phyloP scores from a whole-genome alignment of 2,329 filamentous ascomycete genomes.

The Nectriaceae sp. region DNA sequence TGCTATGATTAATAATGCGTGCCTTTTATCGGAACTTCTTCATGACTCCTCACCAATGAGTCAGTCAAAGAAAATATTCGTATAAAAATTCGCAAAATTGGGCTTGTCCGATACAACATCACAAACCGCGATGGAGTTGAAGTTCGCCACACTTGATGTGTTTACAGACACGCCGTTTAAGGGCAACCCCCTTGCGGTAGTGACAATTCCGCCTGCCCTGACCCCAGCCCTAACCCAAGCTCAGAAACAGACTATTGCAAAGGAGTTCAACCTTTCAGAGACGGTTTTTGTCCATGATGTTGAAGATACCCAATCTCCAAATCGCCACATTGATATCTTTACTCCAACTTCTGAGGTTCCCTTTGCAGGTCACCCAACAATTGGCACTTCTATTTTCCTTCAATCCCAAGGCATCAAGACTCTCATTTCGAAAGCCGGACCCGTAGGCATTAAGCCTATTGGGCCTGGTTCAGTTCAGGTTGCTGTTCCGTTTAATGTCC shows the following conservation, averaged over 20 bases:
- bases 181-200: conserved; percentile 62
- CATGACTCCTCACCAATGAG: too few relatives aligned
- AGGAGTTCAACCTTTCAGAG: conserved; percentile 65
- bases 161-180: conserved; percentile 52
- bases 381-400: conserved; percentile 55
- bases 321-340: conserved; percentile 58
- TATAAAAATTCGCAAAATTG: too few relatives aligned
- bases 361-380: conserved; percentile 63
- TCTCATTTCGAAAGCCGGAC: conserved; percentile 57
- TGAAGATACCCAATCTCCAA: conserved; percentile 28
- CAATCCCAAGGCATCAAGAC: conserved; percentile 37
- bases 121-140: conserved; percentile 38
- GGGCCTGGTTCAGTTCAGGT: conserved; percentile 52
- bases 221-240: conserved; percentile 38
- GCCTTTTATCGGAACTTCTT: too few relatives aligned
- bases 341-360: conserved; percentile 54
- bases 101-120: too few relatives aligned
- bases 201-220: conserved; percentile 46
- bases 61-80: too few relatives aligned
- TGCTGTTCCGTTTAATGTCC: conserved; percentile 66
- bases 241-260: conserved; percentile 58
- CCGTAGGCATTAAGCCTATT: conserved; percentile 44
- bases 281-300: conserved; percentile 61
- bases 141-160: conserved; percentile 57
- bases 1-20: too few relatives aligned